These are phyloP conservation scores for Heritiera fomes DNA, from an alignment of 345 rosid species.

Conservation along the genomic window DNA sequence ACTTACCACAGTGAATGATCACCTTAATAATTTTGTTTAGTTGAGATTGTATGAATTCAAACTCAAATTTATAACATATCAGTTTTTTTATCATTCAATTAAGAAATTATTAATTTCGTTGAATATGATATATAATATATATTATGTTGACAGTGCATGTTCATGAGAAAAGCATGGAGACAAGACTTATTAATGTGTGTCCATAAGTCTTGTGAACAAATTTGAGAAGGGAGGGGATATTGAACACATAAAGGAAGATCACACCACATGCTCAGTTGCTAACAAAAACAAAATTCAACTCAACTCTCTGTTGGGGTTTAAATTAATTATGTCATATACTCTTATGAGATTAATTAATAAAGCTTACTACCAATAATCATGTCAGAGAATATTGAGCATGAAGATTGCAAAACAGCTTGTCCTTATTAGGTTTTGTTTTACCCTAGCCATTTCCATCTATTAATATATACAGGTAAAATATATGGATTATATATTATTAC, in stretches of 20 bases:
- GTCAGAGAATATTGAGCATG: background rate
- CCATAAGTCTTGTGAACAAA: background rate
- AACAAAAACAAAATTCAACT: background rate
- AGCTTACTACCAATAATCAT: background rate
- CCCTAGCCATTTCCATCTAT: slow-evolving; percentile 33
- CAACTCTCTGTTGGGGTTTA: background rate
- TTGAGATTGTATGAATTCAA: too few species aligned
- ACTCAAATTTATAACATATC: too few species aligned
- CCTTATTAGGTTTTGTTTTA: slow-evolving; percentile 20
- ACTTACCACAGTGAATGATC: too few species aligned
- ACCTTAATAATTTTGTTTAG: too few species aligned
- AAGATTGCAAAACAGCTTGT: background rate
- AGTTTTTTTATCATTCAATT: too few species aligned
- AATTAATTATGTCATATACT: background rate
- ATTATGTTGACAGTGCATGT: background rate
- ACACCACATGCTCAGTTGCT: slow-evolving; percentile 7
- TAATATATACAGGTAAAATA: background rate
- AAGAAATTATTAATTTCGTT: too few species aligned
- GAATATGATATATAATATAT: background rate
- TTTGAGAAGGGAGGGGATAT: background rate
- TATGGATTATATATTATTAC: too few species aligned
- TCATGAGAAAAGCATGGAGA: background rate
- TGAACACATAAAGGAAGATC: slow-evolving; percentile 2
- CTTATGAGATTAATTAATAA: background rate
- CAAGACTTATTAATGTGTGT: background rate